phyloP scores from a whole-genome alignment of 202 grass and related monocot species.

The Brachypodium distachyon region DNA sequence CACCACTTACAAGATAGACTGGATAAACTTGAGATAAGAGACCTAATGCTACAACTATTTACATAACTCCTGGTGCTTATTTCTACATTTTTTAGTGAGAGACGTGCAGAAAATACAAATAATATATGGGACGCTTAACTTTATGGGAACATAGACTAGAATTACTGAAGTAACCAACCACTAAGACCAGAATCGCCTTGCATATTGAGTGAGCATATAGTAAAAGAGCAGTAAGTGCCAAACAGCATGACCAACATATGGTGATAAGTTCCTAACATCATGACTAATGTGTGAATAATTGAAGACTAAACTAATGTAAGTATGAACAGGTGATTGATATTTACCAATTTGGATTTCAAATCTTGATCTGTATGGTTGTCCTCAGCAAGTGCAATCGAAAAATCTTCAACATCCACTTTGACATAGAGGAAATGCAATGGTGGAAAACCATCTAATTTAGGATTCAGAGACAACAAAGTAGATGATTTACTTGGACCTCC shows the following conservation, averaged over 20 bases:
- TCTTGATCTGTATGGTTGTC: constrained; percentile 30
- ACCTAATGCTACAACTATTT: background rate
- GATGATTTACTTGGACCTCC: constrained; percentile 63
- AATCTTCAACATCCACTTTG: constrained; percentile 26
- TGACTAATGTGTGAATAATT: background rate
- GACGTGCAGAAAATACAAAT: background rate
- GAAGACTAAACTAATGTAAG: constrained; percentile 6
- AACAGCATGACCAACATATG: constrained; percentile 1
- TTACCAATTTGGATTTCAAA: constrained; percentile 40
- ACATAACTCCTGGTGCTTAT: background rate
- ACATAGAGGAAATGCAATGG: constrained; percentile 67
- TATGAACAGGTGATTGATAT: background rate
- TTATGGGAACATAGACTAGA: background rate
- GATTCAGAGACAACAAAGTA: constrained; percentile 42
- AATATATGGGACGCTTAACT: background rate
- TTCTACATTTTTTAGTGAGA: background rate
- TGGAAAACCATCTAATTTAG: constrained; percentile 56
- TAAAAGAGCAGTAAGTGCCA: background rate
- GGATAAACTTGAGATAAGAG: background rate
- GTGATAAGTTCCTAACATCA: constrained; percentile 1
- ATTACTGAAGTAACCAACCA: background rate
- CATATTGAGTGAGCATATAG: background rate
- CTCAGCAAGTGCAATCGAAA: constrained; percentile 36
- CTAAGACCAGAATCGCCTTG: background rate
- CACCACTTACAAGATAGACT: background rate